Evolutionary conservation across 1,284 basidiomycete species (phyloP).

Genomic region (Cerioporus squamosus): DNA sequence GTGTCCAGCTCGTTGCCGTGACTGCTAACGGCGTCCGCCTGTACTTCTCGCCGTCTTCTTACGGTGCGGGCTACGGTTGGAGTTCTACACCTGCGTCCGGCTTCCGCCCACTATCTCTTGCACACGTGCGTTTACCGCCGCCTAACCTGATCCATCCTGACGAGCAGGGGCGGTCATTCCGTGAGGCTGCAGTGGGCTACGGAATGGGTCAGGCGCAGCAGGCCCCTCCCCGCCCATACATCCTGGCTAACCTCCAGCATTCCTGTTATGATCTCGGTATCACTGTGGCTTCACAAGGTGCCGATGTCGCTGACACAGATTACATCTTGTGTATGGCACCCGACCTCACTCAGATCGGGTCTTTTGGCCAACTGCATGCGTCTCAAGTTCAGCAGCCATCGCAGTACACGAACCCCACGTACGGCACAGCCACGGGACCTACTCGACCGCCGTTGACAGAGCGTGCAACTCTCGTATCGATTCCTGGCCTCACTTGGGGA

Average conservation of each 20-base stretch:
- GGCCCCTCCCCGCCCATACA: slow-evolving; percentile 53
- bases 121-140: slow-evolving; percentile 83
- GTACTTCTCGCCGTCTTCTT: slow-evolving; percentile 70
- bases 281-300: slow-evolving; percentile 68
- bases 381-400: slow-evolving; percentile 45
- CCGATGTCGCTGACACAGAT: slow-evolving; percentile 75
- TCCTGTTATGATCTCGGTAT: slow-evolving; percentile 69
- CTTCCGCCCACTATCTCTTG: slow-evolving; percentile 59
- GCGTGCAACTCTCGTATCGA: slow-evolving; percentile 74
- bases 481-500: slow-evolving; percentile 85
- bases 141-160: slow-evolving; percentile 77
- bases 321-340: slow-evolving; percentile 78
- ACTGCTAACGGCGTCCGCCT: slow-evolving; percentile 81
- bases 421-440: slow-evolving; percentile 44
- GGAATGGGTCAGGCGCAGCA: slow-evolving; percentile 48
- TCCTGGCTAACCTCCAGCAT: slow-evolving; percentile 57
- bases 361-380: slow-evolving; percentile 59
- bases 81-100: slow-evolving; percentile 42
- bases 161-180: slow-evolving; percentile 56
- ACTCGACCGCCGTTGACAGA: slow-evolving; percentile 72
- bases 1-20: slow-evolving; percentile 79
- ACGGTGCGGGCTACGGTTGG: slow-evolving; percentile 45
- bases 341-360: slow-evolving; percentile 72
- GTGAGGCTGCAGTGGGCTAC: slow-evolving; percentile 47
- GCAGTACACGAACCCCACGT: slow-evolving; percentile 40